Evolutionary conservation across 2,329 filamentous ascomycete species (phyloP).

Genomic region (Calonectria hongkongensis): DNA sequence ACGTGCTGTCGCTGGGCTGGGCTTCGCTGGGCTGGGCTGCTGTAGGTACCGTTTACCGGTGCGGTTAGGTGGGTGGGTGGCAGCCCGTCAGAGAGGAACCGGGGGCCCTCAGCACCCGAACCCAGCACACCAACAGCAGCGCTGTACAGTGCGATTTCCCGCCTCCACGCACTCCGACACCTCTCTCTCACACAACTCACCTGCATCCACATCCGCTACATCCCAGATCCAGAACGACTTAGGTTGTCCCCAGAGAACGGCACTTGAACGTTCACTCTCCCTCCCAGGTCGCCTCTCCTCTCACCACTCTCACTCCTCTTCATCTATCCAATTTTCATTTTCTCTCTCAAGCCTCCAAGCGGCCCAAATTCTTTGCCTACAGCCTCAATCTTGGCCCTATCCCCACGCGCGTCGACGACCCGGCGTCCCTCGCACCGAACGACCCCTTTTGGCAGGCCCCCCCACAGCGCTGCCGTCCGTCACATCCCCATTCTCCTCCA

Average conservation of each 20-base stretch:
- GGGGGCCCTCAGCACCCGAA: slow-evolving; percentile 7
- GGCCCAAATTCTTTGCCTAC: slow-evolving; percentile 42
- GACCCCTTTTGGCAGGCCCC: slow-evolving; percentile 56
- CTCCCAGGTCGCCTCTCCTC: slow-evolving; percentile 42
- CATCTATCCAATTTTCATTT: slow-evolving; percentile 49
- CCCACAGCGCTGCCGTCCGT: slow-evolving; percentile 53
- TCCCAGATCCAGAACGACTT: slow-evolving; percentile 52
- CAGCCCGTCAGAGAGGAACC: background rate
- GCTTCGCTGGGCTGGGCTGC: no score
- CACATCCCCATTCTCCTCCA: slow-evolving; percentile 53
- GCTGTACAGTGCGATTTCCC: slow-evolving; percentile 31
- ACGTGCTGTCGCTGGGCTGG: background rate
- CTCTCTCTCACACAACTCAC: slow-evolving; percentile 44
- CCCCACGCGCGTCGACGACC: slow-evolving; percentile 51
- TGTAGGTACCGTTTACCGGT: background rate
- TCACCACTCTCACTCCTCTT: slow-evolving; percentile 40
- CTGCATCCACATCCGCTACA: slow-evolving; percentile 48
- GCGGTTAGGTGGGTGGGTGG: background rate
- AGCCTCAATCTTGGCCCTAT: slow-evolving; percentile 42
- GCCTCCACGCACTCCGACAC: slow-evolving; percentile 34
- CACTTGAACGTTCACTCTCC: slow-evolving; percentile 49
- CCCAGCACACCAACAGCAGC: slow-evolving; percentile 2
- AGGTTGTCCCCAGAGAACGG: slow-evolving; percentile 48
- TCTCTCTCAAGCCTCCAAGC: slow-evolving; percentile 44
- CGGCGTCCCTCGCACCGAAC: slow-evolving; percentile 56